Conservation (phyloP, 495 filamentous ascomycete species). For the Penicillium desertorum region DNA sequence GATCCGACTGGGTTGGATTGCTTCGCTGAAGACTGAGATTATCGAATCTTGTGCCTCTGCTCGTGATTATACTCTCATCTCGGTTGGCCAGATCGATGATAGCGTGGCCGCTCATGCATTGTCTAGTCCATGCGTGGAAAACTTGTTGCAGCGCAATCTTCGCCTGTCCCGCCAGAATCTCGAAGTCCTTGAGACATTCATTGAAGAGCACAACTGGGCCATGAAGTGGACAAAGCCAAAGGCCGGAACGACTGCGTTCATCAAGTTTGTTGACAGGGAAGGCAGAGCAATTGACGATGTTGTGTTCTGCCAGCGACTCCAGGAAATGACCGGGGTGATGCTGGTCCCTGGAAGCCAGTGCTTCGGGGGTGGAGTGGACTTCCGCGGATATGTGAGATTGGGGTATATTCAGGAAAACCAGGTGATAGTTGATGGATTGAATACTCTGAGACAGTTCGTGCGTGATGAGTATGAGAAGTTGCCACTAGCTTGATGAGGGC, state of each 20-base stretch:
- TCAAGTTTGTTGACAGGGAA: conserved; percentile 58
- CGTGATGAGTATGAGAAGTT: conserved; percentile 50
- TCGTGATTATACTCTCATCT: conserved; percentile 86
- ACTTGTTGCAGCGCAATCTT: conserved; percentile 65
- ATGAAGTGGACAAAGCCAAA: conserved; percentile 69
- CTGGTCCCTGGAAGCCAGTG: conserved; percentile 71
- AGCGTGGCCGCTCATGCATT: conserved; percentile 72
- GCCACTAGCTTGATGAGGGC: neutral
- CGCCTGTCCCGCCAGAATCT: conserved; percentile 69
- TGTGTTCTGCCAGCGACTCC: conserved; percentile 64
- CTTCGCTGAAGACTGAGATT: conserved; percentile 58
- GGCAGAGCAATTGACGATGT: conserved; percentile 69
- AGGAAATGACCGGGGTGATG: conserved; percentile 71
- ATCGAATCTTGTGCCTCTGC: conserved; percentile 62
- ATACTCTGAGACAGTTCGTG: conserved; percentile 62
- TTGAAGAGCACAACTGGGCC: conserved; percentile 55
- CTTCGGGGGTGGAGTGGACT: conserved; percentile 69
- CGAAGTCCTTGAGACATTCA: conserved; percentile 61
- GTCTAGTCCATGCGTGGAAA: conserved; percentile 55
- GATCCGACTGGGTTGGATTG: conserved; percentile 80
- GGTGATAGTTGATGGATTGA: conserved; percentile 64
- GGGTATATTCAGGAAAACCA: conserved; percentile 71
- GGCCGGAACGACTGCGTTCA: conserved; percentile 79
- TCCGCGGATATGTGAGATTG: conserved; percentile 73
- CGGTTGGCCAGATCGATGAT: conserved; percentile 79